Percentiles rank a stretch among this genome's conserved stretches.
These are phyloP conservation scores for Rosa hybrid DNA, from an alignment of 331 rosid species.

Conservation along the genomic window DNA sequence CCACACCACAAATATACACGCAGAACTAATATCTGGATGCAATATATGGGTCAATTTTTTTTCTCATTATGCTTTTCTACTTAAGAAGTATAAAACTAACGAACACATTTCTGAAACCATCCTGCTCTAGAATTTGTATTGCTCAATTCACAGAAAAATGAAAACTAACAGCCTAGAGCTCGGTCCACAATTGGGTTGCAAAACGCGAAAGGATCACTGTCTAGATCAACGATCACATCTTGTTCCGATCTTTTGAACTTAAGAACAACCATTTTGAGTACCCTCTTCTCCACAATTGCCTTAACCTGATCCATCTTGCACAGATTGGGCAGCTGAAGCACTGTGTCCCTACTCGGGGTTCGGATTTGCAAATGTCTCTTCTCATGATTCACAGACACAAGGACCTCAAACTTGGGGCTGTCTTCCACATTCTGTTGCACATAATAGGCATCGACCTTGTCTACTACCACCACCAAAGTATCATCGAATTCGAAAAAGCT, in stretches of 20 bases:
- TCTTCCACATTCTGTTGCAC: background rate
- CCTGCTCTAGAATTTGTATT: background rate
- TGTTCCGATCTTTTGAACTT: background rate
- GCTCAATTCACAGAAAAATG: background rate
- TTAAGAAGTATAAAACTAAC: too few relatives aligned
- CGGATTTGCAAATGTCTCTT: background rate
- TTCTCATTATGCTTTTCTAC: too few relatives aligned
- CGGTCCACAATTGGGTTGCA: background rate
- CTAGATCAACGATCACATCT: background rate
- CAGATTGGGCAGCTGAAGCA: background rate
- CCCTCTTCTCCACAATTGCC: background rate
- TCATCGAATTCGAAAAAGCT: background rate
- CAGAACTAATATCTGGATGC: too few relatives aligned
- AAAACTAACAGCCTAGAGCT: background rate
- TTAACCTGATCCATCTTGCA: background rate
- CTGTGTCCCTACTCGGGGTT: background rate
- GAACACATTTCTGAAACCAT: background rate
- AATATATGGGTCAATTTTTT: too few relatives aligned
- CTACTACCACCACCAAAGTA: background rate
- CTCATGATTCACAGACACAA: background rate
- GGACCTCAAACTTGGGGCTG: background rate
- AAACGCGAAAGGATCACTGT: background rate
- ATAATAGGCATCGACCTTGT: background rate
- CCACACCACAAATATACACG: too few relatives aligned
- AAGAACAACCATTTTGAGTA: background rate